Conservation (phyloP, 768 basidiomycete species). For the Agrocybe chaxingu region DNA sequence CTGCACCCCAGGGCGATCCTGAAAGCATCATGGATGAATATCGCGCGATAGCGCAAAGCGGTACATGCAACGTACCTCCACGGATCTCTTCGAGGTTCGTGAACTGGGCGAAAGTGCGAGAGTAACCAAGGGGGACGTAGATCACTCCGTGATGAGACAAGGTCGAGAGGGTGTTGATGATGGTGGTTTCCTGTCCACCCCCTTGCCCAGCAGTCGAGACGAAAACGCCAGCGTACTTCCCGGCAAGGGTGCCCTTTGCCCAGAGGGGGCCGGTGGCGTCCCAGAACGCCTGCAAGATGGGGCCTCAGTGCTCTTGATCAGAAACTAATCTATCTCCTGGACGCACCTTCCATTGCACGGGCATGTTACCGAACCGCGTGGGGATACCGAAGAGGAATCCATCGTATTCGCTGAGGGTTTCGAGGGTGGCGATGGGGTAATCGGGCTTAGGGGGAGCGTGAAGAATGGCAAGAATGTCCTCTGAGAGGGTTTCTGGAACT, state of each 20-base stretch:
- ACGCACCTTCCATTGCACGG: constrained; percentile 73
- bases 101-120: constrained; percentile 24
- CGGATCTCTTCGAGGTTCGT: constrained; percentile 48
- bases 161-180: constrained; percentile 42
- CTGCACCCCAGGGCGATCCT: constrained; percentile 85
- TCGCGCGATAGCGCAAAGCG: background rate
- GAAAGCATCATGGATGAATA: background rate
- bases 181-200: constrained; percentile 67
- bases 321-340: background rate
- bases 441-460: constrained; percentile 67
- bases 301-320: background rate
- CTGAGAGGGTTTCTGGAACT: constrained; percentile 74
- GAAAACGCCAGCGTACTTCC: constrained; percentile 70
- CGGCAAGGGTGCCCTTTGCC: constrained; percentile 50
- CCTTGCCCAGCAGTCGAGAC: constrained; percentile 64
- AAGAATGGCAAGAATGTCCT: constrained; percentile 66
- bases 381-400: constrained; percentile 76
- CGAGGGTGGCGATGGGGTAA: constrained; percentile 65
- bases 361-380: constrained; percentile 78
- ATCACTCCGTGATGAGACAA: constrained; percentile 60
- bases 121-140: constrained; percentile 37
- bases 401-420: constrained; percentile 55
- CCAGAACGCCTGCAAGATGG: constrained; percentile 59
- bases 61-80: constrained; percentile 44
- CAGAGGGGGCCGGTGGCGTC: constrained; percentile 70